Conservation (phyloP, 2,329 filamentous ascomycete species). For the Lachnellula suecica region DNA sequence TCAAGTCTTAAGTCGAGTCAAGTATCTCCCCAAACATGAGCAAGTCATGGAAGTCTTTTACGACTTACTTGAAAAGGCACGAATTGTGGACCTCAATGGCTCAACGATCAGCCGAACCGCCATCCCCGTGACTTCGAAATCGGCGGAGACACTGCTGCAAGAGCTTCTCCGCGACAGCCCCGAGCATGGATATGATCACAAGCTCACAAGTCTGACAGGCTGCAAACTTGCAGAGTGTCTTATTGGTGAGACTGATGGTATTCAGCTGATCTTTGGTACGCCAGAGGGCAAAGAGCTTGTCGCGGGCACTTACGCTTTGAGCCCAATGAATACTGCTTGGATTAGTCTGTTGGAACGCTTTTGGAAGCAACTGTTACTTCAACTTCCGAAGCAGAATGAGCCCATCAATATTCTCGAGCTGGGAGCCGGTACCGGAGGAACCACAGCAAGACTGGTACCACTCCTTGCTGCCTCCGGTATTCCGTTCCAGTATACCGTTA, state of each 20-base stretch:
- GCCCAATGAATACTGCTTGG: slow-evolving; percentile 15
- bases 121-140: not conserved
- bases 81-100: slow-evolving; percentile 16
- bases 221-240: slow-evolving; percentile 19
- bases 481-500: slow-evolving; percentile 41
- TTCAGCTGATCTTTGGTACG: slow-evolving; percentile 27
- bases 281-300: slow-evolving; percentile 19
- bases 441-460: slow-evolving; percentile 35
- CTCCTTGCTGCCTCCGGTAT: slow-evolving; percentile 26
- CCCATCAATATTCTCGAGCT: slow-evolving; percentile 41
- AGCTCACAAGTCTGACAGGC: slow-evolving; percentile 18
- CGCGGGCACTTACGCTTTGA: slow-evolving; percentile 24
- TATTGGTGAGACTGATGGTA: slow-evolving; percentile 18
- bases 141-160: slow-evolving; percentile 22
- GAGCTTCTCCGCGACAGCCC: slow-evolving; percentile 32
- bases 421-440: slow-evolving; percentile 44
- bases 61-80: slow-evolving; percentile 27
- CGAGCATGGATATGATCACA: slow-evolving; percentile 26
- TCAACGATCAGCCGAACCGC: slow-evolving; percentile 19
- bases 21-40: slow-evolving; percentile 25
- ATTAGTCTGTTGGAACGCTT: slow-evolving; percentile 15
- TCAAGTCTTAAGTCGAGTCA: slow-evolving; percentile 19
- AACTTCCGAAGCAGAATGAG: not conserved
- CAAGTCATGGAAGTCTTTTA: slow-evolving; percentile 30
- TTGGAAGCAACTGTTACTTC: not conserved